Base-by-base conservation (phyloP, 768 basidiomycete genomes). In the Rhizopogon sp. region DNA sequence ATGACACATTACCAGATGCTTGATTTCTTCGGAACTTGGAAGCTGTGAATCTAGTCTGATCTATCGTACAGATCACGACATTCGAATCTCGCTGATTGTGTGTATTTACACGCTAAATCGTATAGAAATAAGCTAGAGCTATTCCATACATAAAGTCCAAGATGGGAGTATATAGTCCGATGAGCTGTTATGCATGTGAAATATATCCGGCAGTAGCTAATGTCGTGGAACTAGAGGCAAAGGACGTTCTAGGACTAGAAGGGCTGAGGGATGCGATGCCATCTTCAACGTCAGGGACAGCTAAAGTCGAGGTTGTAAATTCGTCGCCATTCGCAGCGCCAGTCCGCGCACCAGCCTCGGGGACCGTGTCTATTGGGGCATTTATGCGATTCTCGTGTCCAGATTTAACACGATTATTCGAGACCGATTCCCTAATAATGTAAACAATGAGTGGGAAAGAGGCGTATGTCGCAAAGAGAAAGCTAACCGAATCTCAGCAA, bases 361-460 rank as follows among this genome's bases (percentile, higher is more conserved):
- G 88, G 6, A 93, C 84, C 62, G 68, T 70, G 69, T 90, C 87
- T 57, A 92, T 91, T 40, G 89, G 88, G 8, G 85, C 83, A 49
- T 64, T 63, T 3, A 60, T 59, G 25, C 87, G 80, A 55, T 80
- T 79, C 52, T 76, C 71, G 60, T 88, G 81, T 20, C 88, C 88
- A 6, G 89, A 90, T 66, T 90, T 90, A 66, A 93, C 73, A 41
- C 90, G 84, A 70, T 93, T 92, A 65, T 92, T 93, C 13, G 88
- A 84, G 3, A 85, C 83, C 17, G 83, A 80, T 70, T 93, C 90
- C 46, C 90, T 46, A 39, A 53, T 35, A 8, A 53, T 44, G 40
- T 37, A 45, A 35, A 42, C 6, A 28, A 31, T 54, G 29, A 53
- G 35, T 56, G 53, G 37, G 40, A 54, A 58, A 52, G 40, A 50